phyloP scores from a whole-genome alignment of 2,329 filamentous ascomycete genomes.

The Plenodomus biglobosus region DNA sequence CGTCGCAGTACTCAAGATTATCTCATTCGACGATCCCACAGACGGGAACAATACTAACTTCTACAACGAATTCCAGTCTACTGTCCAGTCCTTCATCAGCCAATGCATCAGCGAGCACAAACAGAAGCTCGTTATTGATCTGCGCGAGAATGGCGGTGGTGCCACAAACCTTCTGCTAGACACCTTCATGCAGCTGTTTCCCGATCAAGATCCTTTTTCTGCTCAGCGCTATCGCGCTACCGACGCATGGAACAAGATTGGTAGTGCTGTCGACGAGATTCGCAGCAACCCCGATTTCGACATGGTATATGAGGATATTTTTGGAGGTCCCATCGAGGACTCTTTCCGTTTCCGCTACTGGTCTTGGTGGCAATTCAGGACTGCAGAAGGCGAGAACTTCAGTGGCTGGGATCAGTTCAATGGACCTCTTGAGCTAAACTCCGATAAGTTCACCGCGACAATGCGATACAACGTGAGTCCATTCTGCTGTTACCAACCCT shows the following conservation, averaged over 20 bases:
- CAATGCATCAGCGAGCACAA: constrained; percentile 51
- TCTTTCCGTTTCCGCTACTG: constrained; percentile 20
- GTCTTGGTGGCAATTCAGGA: constrained; percentile 27
- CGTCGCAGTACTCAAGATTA: constrained; percentile 49
- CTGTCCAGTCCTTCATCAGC: constrained; percentile 47
- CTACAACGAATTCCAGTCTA: constrained; percentile 34
- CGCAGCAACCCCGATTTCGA: constrained; percentile 12
- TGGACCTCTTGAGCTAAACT: constrained; percentile 40
- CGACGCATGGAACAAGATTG: constrained; percentile 21
- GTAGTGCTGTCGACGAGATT: constrained; percentile 26
- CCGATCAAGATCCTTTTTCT: constrained; percentile 44
- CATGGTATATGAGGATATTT: constrained; percentile 4
- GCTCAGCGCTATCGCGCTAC: constrained; percentile 25
- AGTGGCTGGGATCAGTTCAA: constrained; percentile 49
- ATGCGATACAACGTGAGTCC: constrained; percentile 37
- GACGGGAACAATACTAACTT: constrained; percentile 8
- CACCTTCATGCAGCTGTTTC: constrained; percentile 56
- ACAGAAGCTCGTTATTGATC: constrained; percentile 62
- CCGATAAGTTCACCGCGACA: constrained; percentile 44
- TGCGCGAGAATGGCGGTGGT: constrained; percentile 63
- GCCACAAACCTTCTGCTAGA: constrained; percentile 37
- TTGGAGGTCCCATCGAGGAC: constrained; percentile 11
- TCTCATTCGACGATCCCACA: constrained; percentile 38
- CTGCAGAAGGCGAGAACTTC: constrained; percentile 40
- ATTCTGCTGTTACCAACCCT: too few species aligned